Evolutionary conservation across 2,329 filamentous ascomycete genomes (phyloP).

Genomic region (Fusarium buxicola): DNA sequence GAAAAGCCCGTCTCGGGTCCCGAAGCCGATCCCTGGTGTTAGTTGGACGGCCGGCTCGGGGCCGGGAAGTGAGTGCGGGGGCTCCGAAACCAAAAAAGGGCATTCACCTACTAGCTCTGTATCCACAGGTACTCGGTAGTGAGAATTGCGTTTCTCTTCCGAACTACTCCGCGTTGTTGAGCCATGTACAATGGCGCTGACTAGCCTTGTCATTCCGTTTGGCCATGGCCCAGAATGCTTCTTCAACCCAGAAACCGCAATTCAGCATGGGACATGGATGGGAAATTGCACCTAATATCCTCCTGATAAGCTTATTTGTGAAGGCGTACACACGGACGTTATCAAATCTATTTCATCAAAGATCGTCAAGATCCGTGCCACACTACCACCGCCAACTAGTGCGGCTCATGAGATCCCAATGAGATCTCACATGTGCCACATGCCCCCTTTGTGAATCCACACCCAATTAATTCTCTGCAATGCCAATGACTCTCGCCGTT

Average conservation of each 20-base stretch:
- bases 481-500: not conserved
- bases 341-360: not conserved
- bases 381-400: not conserved
- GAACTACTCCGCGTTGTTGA: constrained; percentile 1
- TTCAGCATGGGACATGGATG: not conserved
- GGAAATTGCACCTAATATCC: not conserved
- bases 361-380: constrained; percentile 1
- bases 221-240: not conserved
- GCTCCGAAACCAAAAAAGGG: not conserved
- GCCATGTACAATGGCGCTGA: not conserved
- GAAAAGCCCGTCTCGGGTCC: constrained; percentile 2
- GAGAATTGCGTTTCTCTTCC: not conserved
- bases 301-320: not conserved
- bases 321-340: not conserved
- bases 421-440: not conserved
- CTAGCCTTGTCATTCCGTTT: not conserved
- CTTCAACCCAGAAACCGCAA: not conserved
- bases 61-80: not conserved
- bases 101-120: not conserved
- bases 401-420: not conserved
- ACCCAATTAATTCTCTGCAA: not conserved
- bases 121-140: no score
- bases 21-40: not conserved
- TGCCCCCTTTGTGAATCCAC: not conserved
- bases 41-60: not conserved